Conservation (phyloP, 805 yeast genomes). For the Candida parachauliodes region DNA sequence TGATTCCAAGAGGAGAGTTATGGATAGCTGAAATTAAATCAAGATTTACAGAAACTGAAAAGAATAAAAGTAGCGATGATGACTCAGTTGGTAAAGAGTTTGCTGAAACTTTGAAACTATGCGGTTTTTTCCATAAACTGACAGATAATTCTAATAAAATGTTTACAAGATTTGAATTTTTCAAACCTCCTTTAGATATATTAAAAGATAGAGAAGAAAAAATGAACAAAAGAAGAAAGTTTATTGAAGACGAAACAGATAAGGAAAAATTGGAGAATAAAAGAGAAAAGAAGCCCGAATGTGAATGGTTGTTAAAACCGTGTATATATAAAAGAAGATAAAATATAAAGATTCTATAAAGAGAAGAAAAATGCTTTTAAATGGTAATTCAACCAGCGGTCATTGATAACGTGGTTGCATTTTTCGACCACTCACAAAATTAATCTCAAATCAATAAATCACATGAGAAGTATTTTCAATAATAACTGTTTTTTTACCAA, state of each 20-base stretch:
- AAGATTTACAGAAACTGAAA: constrained; percentile 63
- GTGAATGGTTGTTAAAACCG: constrained; percentile 89
- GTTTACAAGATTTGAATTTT: constrained; percentile 94
- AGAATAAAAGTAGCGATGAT: constrained; percentile 23
- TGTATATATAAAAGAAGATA: constrained; percentile 87
- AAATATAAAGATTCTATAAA: too few relatives aligned
- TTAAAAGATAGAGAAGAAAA: constrained; percentile 59
- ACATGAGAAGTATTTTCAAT: too few relatives aligned
- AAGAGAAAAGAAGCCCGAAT: constrained; percentile 61
- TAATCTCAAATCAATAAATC: too few relatives aligned
- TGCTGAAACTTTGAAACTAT: constrained; percentile 66
- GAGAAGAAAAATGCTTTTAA: too few relatives aligned
- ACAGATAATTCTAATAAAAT: constrained; percentile 87
- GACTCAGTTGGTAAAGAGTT: constrained; percentile 68
- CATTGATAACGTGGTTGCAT: too few relatives aligned
- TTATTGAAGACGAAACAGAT: constrained; percentile 66
- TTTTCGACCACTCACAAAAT: too few relatives aligned
- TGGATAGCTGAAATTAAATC: constrained; percentile 99
- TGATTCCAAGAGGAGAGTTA: constrained; percentile 87
- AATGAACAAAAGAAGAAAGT: constrained; percentile 58
- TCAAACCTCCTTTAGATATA: constrained; percentile 74
- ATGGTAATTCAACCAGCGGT: constrained; percentile 2
- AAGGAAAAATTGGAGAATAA: constrained; percentile 56
- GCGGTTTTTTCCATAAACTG: constrained; percentile 83
- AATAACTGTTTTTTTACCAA: too few relatives aligned